phyloP scores from a whole-genome alignment of 768 basidiomycete genomes.

The Hericium erinaceus region DNA sequence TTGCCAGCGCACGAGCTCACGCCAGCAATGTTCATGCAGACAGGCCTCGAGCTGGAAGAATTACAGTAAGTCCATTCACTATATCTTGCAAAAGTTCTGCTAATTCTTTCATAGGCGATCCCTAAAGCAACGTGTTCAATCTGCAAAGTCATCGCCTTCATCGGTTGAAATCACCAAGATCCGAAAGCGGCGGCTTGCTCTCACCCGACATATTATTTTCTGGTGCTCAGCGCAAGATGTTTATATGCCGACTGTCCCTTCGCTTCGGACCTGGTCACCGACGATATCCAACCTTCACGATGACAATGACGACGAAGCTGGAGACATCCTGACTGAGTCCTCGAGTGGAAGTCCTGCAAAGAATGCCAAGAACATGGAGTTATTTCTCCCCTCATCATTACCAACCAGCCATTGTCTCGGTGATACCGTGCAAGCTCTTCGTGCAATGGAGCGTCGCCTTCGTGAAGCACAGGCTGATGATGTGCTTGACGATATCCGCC shows the following conservation, averaged over 20 bases:
- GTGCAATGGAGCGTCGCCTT: slow-evolving; percentile 2
- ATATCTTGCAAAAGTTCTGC: too few relatives aligned
- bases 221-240: slow-evolving; percentile 10
- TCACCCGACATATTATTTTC: neutral
- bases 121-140: neutral
- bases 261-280: too few relatives aligned
- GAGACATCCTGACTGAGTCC: too few relatives aligned
- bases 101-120: neutral
- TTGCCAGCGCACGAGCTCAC: slow-evolving; percentile 9
- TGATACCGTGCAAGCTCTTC: neutral
- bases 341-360: neutral
- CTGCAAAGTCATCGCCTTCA: neutral
- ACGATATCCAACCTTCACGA: too few relatives aligned
- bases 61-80: slow-evolving; percentile 15
- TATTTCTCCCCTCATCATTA: slow-evolving; percentile 7
- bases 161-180: neutral
- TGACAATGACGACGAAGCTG: neutral
- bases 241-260: slow-evolving; percentile 8
- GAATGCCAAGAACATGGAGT: neutral
- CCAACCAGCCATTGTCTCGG: neutral
- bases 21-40: slow-evolving; percentile 10
- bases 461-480: slow-evolving; percentile 10
- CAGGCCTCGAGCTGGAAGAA: slow-evolving; percentile 18
- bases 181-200: slow-evolving; percentile 4
- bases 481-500: too few relatives aligned